phyloP scores from a whole-genome alignment of 2,329 filamentous ascomycete genomes.

The Xylaria digitata region DNA sequence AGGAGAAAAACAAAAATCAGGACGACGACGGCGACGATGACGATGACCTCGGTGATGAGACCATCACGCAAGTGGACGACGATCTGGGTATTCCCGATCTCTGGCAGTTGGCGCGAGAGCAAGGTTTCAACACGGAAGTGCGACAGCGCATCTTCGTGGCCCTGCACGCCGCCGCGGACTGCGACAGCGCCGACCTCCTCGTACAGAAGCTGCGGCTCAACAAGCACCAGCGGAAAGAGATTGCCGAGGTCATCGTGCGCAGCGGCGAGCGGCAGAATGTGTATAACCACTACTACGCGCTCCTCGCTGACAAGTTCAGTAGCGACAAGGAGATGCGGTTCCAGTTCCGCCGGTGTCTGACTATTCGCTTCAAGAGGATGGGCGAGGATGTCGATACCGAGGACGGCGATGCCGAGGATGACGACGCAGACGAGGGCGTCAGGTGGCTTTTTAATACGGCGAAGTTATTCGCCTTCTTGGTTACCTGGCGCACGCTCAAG shows the following conservation, averaged over 20 bases:
- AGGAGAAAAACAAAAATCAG: constrained; percentile 5
- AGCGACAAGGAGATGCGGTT: constrained; percentile 79
- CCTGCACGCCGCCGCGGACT: constrained; percentile 86
- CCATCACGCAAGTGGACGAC: constrained; percentile 48
- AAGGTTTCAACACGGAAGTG: constrained; percentile 88
- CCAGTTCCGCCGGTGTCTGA: constrained; percentile 87
- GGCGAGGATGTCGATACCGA: constrained; percentile 74
- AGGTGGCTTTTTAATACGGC: constrained; percentile 64
- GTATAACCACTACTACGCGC: constrained; percentile 94
- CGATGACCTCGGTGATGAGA: constrained; percentile 28
- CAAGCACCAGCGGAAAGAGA: constrained; percentile 85
- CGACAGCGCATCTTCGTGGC: constrained; percentile 93
- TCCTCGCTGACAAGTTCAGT: constrained; percentile 84
- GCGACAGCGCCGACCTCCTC: constrained; percentile 83
- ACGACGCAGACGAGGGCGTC: constrained; percentile 64
- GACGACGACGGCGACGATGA: constrained; percentile 51
- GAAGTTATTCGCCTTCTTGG: constrained; percentile 64
- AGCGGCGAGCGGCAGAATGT: constrained; percentile 83
- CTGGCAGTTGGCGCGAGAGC: constrained; percentile 77
- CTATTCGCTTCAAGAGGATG: constrained; percentile 85
- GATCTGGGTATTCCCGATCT: constrained; percentile 74
- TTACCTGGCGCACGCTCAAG: constrained; percentile 59
- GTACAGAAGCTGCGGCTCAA: constrained; percentile 86
- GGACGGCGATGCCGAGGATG: constrained; percentile 64
- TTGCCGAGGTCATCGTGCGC: constrained; percentile 87